These are phyloP conservation scores for Xylariaceae sp. DNA, from an alignment of 2,329 filamentous ascomycete species.

Conservation along the genomic window DNA sequence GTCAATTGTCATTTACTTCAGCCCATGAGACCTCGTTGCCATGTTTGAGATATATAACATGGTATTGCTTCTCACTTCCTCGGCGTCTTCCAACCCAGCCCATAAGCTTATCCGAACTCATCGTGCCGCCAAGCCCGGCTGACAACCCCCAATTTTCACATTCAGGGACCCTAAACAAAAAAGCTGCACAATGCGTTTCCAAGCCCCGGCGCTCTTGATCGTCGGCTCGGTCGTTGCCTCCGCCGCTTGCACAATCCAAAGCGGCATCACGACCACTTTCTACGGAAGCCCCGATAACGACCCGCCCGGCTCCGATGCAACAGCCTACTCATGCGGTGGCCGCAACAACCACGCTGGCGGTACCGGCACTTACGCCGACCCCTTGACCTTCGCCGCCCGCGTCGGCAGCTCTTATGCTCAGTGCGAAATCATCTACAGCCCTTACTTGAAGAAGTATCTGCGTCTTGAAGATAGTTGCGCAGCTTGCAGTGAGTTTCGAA, in stretches of 20 bases:
- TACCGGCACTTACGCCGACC: constrained; percentile 38
- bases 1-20: too few relatives aligned
- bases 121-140: too few relatives aligned
- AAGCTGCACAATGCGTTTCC: too few relatives aligned
- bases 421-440: constrained; percentile 44
- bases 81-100: too few relatives aligned
- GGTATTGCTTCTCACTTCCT: too few relatives aligned
- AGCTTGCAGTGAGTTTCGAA: constrained; percentile 18
- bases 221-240: not conserved
- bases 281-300: constrained; percentile 39
- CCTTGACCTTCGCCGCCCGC: constrained; percentile 41
- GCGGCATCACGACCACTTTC: constrained; percentile 34
- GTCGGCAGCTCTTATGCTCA: constrained; percentile 33
- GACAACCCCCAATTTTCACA: too few relatives aligned
- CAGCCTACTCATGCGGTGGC: constrained; percentile 35
- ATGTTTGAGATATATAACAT: too few relatives aligned
- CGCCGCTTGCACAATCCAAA: constrained; percentile 21
- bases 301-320: constrained; percentile 31
- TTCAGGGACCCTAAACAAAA: too few relatives aligned
- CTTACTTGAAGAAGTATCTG: constrained; percentile 42
- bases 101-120: too few relatives aligned
- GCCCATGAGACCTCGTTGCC: too few relatives aligned
- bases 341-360: constrained; percentile 36
- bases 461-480: constrained; percentile 27
- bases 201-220: not conserved